These are phyloP conservation scores for Wallacemonas sp. DNA, from an alignment of 208 protist species.

Conservation along the genomic window DNA sequence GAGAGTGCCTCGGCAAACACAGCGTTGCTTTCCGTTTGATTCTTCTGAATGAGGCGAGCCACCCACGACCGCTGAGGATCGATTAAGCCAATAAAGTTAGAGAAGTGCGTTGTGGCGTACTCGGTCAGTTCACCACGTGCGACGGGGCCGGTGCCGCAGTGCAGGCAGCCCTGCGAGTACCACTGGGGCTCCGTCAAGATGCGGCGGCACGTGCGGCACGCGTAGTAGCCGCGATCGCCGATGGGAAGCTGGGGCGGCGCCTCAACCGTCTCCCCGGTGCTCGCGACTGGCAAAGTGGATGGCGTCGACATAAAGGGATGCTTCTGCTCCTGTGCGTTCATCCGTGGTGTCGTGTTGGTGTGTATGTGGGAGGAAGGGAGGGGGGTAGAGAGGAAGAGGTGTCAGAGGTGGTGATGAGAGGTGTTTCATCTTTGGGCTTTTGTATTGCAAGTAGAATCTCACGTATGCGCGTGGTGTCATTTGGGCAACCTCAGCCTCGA, in stretches of 20 bases:
- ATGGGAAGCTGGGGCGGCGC: conserved; percentile 76
- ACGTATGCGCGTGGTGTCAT: neutral
- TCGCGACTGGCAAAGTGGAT: neutral
- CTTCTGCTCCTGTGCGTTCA: too few species aligned
- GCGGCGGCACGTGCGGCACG: conserved; percentile 77
- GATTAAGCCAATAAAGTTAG: conserved; percentile 86
- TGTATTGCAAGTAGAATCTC: too few species aligned
- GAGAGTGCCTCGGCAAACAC: conserved; percentile 75
- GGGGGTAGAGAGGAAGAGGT: conserved; percentile 1
- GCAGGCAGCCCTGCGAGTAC: conserved; percentile 64
- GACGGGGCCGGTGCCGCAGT: conserved; percentile 68
- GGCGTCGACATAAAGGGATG: too few species aligned
- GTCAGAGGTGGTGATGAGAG: too few species aligned
- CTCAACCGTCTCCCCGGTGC: conserved; percentile 30
- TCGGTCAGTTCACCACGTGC: conserved; percentile 65
- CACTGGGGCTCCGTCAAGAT: conserved; percentile 79
- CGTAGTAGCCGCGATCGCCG: conserved; percentile 68
- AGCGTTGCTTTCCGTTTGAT: conserved; percentile 37
- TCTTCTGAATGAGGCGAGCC: conserved; percentile 73
- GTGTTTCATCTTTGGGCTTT: too few species aligned
- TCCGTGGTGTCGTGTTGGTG: neutral
- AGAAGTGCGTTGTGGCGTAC: conserved; percentile 76
- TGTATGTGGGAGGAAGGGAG: neutral
- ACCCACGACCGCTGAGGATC: conserved; percentile 86
- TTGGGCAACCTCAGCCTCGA: too few species aligned